Evolutionary conservation across 768 basidiomycete genomes (phyloP).

Genomic region (Jaapia argillacea): DNA sequence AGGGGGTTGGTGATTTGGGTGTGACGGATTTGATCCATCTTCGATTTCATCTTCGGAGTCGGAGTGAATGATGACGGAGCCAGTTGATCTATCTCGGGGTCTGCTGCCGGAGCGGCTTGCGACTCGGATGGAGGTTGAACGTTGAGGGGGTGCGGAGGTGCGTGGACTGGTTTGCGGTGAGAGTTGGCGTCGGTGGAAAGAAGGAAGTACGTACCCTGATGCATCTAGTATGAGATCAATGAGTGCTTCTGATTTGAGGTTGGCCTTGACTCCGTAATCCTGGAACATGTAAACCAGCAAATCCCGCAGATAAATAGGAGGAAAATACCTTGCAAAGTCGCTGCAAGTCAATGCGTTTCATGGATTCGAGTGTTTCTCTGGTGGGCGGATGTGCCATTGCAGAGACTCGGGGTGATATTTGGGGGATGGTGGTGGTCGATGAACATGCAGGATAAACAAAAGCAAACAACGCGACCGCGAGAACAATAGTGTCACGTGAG

Average conservation of each 20-base stretch:
- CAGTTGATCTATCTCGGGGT: constrained; percentile 21
- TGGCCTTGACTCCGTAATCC: constrained; percentile 77
- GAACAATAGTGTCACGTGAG: constrained; percentile 26
- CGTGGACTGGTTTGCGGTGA: constrained; percentile 13
- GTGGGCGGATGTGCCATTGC: constrained; percentile 31
- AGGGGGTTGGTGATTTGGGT: too few relatives aligned
- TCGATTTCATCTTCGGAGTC: constrained; percentile 36
- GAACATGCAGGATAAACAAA: constrained; percentile 34
- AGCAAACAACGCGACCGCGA: constrained; percentile 49
- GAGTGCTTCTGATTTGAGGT: constrained; percentile 71
- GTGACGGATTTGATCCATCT: too few relatives aligned
- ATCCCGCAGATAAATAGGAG: background rate
- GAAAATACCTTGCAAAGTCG: constrained; percentile 45
- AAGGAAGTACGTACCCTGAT: constrained; percentile 3
- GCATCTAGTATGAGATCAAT: constrained; percentile 64
- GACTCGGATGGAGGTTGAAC: constrained; percentile 23
- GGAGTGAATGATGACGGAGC: constrained; percentile 27
- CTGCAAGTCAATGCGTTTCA: constrained; percentile 49
- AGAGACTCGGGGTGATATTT: constrained; percentile 1
- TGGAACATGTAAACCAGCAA: constrained; percentile 15
- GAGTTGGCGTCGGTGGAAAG: constrained; percentile 5
- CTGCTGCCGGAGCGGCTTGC: constrained; percentile 18
- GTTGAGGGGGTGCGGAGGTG: constrained; percentile 12
- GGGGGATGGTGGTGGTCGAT: constrained; percentile 8
- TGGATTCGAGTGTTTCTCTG: constrained; percentile 37